These are phyloP conservation scores for Terfezia claveryi DNA, from an alignment of 495 filamentous ascomycete species.

Conservation along the genomic window DNA sequence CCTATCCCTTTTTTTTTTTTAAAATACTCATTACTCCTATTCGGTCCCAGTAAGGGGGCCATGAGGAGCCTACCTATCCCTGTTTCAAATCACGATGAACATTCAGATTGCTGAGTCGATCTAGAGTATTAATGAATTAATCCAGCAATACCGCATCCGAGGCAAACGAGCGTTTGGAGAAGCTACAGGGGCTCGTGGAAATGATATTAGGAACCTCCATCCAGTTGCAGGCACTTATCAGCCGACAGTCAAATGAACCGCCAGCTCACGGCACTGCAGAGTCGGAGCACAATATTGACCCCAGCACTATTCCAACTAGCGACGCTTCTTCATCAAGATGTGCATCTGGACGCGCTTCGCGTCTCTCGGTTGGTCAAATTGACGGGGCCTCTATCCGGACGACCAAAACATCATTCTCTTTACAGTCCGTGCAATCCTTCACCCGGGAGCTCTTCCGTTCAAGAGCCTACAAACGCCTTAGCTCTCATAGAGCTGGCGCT, in stretches of 20 bases:
- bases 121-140: neutral
- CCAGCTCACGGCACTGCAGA: neutral
- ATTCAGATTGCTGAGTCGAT: neutral
- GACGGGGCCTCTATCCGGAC: no score
- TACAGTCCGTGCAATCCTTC: neutral
- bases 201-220: neutral
- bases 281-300: neutral
- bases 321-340: neutral
- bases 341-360: neutral
- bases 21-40: no score
- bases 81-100: neutral
- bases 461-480: neutral
- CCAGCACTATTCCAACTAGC: neutral
- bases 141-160: neutral
- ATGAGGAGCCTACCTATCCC: neutral
- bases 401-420: neutral
- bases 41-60: no score
- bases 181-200: neutral
- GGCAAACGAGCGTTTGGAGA: neutral
- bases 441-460: neutral
- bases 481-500: neutral
- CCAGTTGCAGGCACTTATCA: no score
- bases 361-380: no score
- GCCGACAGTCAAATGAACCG: neutral
- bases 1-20: neutral